Base-by-base conservation (phyloP, 345 rosid species). In the Aquilaria malaccensis region DNA sequence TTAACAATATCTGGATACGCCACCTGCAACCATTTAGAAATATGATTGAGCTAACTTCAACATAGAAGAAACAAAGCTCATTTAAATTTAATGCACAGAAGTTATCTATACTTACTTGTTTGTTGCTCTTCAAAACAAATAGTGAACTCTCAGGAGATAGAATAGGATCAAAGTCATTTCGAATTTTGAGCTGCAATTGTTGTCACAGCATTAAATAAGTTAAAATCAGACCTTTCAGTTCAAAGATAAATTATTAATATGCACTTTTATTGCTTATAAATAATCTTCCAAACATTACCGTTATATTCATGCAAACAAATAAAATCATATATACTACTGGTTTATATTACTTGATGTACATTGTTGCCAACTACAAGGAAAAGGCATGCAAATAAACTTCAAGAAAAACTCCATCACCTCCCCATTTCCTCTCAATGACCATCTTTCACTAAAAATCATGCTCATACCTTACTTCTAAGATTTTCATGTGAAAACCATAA, bases 151-250 rank as follows among this genome's bases (percentile, higher is more conserved):
- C 96, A 1, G 99, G 99, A 52, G 99, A 95, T 70, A 95, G 95
- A 61, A 91, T 97, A 13, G 99, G 99, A 73, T 95, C 99, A 80
- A 95, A 95, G 85, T 95, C 99, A 78, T 91, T 95, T 70, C 97
- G 86, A 74, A 95, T 95, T 86, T 91, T 95, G 56, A 95, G 89
- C 99, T 91, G 88, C 73, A 72, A 55, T 13, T 30, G 63, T 54
- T 10, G 55, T 47, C 52, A 63, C 56, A 67, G 61, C 64, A 50
- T 57, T 9, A 4, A 22, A 54, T 54, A 62, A 48, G 47, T 47
- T 49, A 56, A 33, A 66, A 55, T 59, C 31, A 67, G 52, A 50
- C 54, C 31, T 52, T 59, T 49, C 32, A 61, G 43, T 22, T 22
- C 54, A 37, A 49, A 47, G 32, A 47, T 12, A 10, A n/a, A 30